phyloP scores from a whole-genome alignment of 1,139 yeast species.

The Hanseniaspora gamundiae region DNA sequence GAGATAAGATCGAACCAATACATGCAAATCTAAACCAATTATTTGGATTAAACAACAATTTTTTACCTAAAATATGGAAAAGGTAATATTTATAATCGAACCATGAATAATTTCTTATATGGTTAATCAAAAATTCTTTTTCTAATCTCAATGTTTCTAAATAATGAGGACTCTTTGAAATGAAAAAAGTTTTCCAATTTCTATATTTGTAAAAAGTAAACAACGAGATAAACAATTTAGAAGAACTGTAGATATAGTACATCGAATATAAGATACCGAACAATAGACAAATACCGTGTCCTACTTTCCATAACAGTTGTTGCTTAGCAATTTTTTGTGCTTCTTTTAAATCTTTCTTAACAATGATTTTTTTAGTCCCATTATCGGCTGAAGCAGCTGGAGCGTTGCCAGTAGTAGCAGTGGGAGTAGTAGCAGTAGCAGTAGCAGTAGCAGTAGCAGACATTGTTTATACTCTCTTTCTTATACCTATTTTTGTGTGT shows the following conservation, averaged over 20 bases:
- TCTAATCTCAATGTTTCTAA: slow-evolving; percentile 4
- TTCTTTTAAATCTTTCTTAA: background rate
- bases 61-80: slow-evolving; percentile 21
- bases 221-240: background rate
- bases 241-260: slow-evolving; percentile 29
- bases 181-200: slow-evolving; percentile 23
- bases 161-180: slow-evolving; percentile 16
- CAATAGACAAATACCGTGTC: slow-evolving; percentile 39
- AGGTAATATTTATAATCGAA: slow-evolving; percentile 26
- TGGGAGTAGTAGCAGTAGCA: background rate
- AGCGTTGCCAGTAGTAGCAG: background rate
- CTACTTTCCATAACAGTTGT: slow-evolving; percentile 47
- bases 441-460: background rate
- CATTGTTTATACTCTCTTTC: no score
- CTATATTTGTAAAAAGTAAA: slow-evolving; percentile 22
- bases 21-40: slow-evolving; percentile 41
- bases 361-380: background rate
- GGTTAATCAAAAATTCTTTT: background rate
- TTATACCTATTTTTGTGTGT: no score
- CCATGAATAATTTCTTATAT: slow-evolving; percentile 16
- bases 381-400: background rate
- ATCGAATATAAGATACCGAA: slow-evolving; percentile 39
- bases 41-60: slow-evolving; percentile 31
- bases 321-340: slow-evolving; percentile 14
- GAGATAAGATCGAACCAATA: slow-evolving; percentile 44